These are phyloP conservation scores for Cercospora nicotianae DNA, from an alignment of 2,329 filamentous ascomycete species.

Conservation along the genomic window DNA sequence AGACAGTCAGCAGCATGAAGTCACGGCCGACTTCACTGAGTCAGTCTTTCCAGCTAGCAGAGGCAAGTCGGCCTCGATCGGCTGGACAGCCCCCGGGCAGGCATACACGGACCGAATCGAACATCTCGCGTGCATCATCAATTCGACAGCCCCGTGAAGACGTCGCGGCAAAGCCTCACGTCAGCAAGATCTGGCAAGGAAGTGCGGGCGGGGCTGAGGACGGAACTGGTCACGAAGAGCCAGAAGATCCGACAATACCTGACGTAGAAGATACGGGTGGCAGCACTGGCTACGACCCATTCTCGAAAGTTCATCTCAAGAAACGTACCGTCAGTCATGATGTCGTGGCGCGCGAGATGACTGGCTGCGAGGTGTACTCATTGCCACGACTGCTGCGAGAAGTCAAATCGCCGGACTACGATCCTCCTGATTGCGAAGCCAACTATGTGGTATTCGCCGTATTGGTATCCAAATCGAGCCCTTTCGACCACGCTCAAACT, in stretches of 20 bases:
- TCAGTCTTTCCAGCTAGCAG: neutral
- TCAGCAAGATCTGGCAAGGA: slow-evolving; percentile 15
- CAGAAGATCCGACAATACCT: slow-evolving; percentile 23
- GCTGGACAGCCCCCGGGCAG: neutral
- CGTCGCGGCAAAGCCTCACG: neutral
- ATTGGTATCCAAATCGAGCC: slow-evolving; percentile 83
- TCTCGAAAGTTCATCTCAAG: slow-evolving; percentile 80
- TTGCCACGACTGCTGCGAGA: slow-evolving; percentile 78
- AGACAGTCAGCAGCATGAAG: slow-evolving; percentile 5
- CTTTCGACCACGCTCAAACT: slow-evolving; percentile 60
- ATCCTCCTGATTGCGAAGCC: slow-evolving; percentile 76
- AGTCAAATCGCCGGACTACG: slow-evolving; percentile 80
- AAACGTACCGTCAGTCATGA: slow-evolving; percentile 80
- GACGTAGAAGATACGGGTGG: slow-evolving; percentile 20
- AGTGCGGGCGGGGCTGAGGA: slow-evolving; percentile 16
- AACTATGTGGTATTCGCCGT: slow-evolving; percentile 90
- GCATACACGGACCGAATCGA: neutral
- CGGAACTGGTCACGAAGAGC: slow-evolving; percentile 23
- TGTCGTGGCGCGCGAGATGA: slow-evolving; percentile 73
- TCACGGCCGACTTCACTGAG: slow-evolving; percentile 22
- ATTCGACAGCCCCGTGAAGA: slow-evolving; percentile 16
- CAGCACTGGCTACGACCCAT: slow-evolving; percentile 71
- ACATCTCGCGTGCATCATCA: slow-evolving; percentile 20
- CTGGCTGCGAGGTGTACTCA: slow-evolving; percentile 72
- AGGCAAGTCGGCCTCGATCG: neutral